These are phyloP conservation scores for Rhododendron henanense DNA, from an alignment of 148 eudicot genomes.

Conservation along the genomic window DNA sequence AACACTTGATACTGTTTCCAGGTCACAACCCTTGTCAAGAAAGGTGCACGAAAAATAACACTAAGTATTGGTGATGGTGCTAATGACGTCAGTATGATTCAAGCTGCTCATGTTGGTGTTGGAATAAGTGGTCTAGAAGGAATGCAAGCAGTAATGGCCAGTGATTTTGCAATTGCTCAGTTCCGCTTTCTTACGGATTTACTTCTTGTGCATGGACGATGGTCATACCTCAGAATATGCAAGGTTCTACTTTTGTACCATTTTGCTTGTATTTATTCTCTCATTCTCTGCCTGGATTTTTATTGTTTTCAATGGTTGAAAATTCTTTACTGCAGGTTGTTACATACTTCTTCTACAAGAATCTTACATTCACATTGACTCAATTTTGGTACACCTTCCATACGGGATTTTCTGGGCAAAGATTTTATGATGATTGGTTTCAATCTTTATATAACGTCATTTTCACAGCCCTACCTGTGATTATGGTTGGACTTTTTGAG, in stretches of 20 bases:
- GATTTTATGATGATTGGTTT: conserved; percentile 98
- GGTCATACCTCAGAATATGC: conserved; percentile 97
- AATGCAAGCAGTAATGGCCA: conserved; percentile 99
- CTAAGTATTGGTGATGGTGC: conserved; percentile 97
- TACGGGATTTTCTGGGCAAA: conserved; percentile 96
- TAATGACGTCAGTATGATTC: conserved; percentile 94
- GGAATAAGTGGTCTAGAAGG: conserved; percentile 99
- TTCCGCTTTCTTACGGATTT: conserved; percentile 90
- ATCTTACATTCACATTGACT: conserved; percentile 80
- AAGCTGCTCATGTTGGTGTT: conserved; percentile 99
- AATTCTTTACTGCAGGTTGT: conserved; percentile 67
- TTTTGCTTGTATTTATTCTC: neutral
- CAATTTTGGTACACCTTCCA: conserved; percentile 97
- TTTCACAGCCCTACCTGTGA: conserved; percentile 89
- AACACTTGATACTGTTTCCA: conserved; percentile 26
- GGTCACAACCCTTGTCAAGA: conserved; percentile 90
- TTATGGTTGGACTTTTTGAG: conserved; percentile 84
- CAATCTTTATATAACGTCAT: conserved; percentile 91
- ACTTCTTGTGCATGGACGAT: conserved; percentile 95
- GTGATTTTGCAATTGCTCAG: conserved; percentile 98
- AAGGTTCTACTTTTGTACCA: conserved; percentile 43
- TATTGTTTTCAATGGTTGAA: conserved; percentile 5
- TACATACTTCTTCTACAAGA: conserved; percentile 89
- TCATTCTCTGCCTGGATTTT: neutral
- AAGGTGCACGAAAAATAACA: conserved; percentile 83